These are phyloP conservation scores for Tylopilus sp. DNA, from an alignment of 1,284 basidiomycete species.

Conservation along the genomic window DNA sequence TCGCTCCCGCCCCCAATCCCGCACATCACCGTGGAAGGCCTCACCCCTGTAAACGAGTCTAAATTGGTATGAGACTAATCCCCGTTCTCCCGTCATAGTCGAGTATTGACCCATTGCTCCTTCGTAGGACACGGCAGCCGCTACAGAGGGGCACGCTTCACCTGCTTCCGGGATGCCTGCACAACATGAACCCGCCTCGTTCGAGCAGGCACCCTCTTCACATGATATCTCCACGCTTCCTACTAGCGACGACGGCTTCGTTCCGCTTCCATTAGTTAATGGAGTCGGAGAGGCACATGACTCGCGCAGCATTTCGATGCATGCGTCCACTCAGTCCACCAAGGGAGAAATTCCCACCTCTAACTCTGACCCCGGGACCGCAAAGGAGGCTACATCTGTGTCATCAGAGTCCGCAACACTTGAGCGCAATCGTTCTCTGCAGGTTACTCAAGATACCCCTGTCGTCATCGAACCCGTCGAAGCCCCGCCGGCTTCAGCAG, in stretches of 20 bases:
- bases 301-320: neutral
- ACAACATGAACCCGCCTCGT: neutral
- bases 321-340: conserved; percentile 3
- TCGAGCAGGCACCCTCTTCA: conserved; percentile 2
- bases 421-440: neutral
- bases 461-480: neutral
- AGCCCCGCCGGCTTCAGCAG: neutral
- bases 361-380: neutral
- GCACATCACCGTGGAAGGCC: conserved; percentile 35
- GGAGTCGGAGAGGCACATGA: conserved; percentile 9
- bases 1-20: conserved; percentile 12
- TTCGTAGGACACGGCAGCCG: conserved; percentile 22
- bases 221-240: conserved; percentile 34
- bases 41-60: conserved; percentile 23
- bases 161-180: conserved; percentile 4
- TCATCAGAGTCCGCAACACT: conserved; percentile 5
- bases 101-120: neutral
- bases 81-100: neutral
- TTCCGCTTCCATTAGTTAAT: conserved; percentile 4
- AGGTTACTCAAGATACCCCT: neutral
- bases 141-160: conserved; percentile 21
- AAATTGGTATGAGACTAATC: conserved; percentile 14
- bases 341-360: neutral
- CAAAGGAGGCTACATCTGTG: neutral
- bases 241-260: conserved; percentile 31